Evolutionary conservation across 192 early-diverging fungal species (phyloP).

Genomic region (Umbelopsis sp.): DNA sequence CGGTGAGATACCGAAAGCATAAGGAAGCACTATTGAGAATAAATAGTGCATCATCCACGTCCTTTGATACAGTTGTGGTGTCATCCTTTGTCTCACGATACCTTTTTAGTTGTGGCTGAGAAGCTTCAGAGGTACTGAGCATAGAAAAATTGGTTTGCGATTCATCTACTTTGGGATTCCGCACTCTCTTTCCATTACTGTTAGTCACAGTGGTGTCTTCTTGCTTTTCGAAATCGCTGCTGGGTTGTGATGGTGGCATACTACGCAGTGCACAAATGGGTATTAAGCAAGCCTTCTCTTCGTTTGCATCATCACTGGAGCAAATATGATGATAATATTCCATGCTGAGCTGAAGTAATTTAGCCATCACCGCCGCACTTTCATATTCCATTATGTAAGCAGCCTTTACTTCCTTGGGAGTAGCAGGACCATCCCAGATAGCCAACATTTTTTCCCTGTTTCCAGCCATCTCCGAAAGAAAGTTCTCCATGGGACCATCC

Average conservation of each 20-base stretch:
- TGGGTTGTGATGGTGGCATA: neutral
- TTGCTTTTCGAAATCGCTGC: neutral
- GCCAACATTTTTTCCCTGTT: neutral
- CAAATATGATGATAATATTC: constrained; percentile 24
- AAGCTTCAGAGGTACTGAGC: neutral
- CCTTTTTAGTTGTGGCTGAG: neutral
- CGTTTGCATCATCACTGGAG: constrained; percentile 5
- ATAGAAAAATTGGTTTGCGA: neutral
- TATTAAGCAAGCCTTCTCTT: constrained; percentile 16
- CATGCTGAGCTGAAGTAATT: constrained; percentile 30
- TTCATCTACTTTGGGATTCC: neutral
- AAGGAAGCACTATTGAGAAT: constrained; percentile 29
- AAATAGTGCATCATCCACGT: constrained; percentile 27
- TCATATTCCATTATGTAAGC: constrained; percentile 13
- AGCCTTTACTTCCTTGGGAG: neutral
- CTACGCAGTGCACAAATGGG: constrained; percentile 10
- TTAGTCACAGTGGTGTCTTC: neutral
- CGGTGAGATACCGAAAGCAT: constrained; percentile 30
- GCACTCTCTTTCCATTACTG: constrained; percentile 1
- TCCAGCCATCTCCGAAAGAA: neutral
- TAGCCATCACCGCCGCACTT: constrained; percentile 18
- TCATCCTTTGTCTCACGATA: neutral
- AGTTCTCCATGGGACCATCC: neutral
- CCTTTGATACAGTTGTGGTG: neutral
- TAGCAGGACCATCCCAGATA: neutral